phyloP scores from a whole-genome alignment of 257 asterid genomes.

The Solanum tacnaense region DNA sequence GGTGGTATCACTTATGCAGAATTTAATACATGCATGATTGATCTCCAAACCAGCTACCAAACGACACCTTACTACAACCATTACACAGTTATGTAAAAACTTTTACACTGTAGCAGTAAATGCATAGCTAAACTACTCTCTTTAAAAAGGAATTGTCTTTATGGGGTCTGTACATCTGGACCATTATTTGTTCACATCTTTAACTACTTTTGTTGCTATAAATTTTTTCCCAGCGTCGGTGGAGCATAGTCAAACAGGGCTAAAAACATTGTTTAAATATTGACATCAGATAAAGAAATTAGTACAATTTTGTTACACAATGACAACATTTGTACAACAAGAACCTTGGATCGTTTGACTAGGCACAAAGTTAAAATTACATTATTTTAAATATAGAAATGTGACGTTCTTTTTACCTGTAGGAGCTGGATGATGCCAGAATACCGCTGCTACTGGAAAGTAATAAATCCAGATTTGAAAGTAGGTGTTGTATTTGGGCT shows the following conservation, averaged over 20 bases:
- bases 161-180: neutral
- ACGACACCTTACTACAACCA: neutral
- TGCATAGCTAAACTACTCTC: neutral
- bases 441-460: conserved; percentile 72
- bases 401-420: neutral
- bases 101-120: neutral
- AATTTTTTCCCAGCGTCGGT: neutral
- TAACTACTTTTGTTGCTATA: neutral
- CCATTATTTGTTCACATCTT: neutral
- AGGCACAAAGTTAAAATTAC: neutral
- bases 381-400: neutral
- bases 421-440: conserved; percentile 82
- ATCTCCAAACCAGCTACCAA: neutral
- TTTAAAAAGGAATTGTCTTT: neutral
- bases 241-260: neutral
- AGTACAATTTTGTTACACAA: neutral
- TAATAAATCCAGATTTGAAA: conserved; percentile 59
- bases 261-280: neutral
- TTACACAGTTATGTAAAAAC: neutral
- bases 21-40: neutral
- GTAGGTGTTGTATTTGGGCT: conserved; percentile 63
- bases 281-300: neutral
- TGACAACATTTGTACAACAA: conserved; percentile 14
- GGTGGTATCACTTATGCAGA: neutral
- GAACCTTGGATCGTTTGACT: conserved; percentile 26